phyloP scores from a whole-genome alignment of 257 asterid species.

The Nicotiana noctiflora region DNA sequence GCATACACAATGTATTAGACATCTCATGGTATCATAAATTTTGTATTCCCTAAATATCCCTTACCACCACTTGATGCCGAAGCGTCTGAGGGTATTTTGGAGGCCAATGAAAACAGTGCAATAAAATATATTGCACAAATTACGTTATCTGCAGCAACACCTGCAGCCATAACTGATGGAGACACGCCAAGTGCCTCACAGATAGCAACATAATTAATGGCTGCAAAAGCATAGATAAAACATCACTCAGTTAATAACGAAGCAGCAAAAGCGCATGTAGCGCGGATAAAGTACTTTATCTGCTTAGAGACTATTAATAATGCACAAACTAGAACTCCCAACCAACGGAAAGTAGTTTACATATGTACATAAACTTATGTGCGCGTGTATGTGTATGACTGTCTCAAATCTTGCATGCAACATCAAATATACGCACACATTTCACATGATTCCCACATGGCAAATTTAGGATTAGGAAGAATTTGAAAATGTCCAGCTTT shows the following conservation, averaged over 20 bases:
- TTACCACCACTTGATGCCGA: constrained; percentile 33
- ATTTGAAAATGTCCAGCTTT: not conserved
- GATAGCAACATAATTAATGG: constrained; percentile 78
- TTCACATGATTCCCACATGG: not conserved
- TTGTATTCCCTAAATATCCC: not conserved
- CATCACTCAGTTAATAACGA: not conserved
- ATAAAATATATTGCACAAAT: constrained; percentile 66
- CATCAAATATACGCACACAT: not conserved
- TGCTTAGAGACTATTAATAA: not conserved
- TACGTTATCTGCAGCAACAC: constrained; percentile 90
- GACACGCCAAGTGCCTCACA: constrained; percentile 67
- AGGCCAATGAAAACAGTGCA: constrained; percentile 59
- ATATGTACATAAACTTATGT: not conserved
- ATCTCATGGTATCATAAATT: not conserved
- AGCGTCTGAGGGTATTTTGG: constrained; percentile 67
- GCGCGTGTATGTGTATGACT: not conserved
- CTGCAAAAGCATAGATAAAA: constrained; percentile 34
- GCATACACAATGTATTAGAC: not conserved
- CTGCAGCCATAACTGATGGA: constrained; percentile 75
- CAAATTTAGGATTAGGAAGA: not conserved
- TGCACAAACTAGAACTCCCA: not conserved
- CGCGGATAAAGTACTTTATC: not conserved
- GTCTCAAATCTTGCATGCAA: not conserved
- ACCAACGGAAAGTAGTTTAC: not conserved
- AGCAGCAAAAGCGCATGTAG: not conserved